phyloP scores from a whole-genome alignment of 176 grass and related monocot genomes.

The Phyllostachys edulis region DNA sequence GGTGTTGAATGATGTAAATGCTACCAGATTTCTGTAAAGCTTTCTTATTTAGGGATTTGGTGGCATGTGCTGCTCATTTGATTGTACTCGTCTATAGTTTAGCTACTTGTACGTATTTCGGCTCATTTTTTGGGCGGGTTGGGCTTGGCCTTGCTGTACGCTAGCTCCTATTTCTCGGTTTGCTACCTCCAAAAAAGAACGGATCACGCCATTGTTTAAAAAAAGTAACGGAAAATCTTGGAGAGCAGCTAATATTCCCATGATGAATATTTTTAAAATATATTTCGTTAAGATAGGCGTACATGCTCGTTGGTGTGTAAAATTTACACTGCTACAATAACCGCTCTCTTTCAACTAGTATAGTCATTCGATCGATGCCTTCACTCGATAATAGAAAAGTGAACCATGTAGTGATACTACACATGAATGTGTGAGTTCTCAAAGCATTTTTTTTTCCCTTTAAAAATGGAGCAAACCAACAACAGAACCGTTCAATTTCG shows the following conservation, averaged over 20 bases:
- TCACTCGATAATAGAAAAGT: not conserved
- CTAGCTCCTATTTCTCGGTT: not conserved
- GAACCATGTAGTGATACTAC: not conserved
- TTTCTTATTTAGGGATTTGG: slow-evolving; percentile 1
- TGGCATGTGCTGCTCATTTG: not conserved
- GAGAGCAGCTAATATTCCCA: not conserved
- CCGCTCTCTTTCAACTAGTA: not conserved
- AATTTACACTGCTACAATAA: not conserved
- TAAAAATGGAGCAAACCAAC: not conserved
- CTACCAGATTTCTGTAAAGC: slow-evolving; percentile 20
- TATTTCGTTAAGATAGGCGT: not conserved
- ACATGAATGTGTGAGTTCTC: not conserved
- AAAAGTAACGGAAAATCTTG: not conserved
- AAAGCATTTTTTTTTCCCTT: too few relatives aligned
- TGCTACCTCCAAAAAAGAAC: not conserved
- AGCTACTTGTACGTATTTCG: not conserved
- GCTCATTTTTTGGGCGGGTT: not conserved
- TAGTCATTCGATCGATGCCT: not conserved
- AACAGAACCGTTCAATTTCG: not conserved
- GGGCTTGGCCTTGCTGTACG: not conserved
- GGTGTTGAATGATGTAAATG: not conserved
- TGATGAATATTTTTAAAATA: not conserved
- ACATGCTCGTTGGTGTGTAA: not conserved
- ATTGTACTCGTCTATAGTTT: not conserved
- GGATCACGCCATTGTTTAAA: too few relatives aligned